phyloP scores from a whole-genome alignment of 164 flowering plant species.

The grape (Vitis vinifera) region DNA sequence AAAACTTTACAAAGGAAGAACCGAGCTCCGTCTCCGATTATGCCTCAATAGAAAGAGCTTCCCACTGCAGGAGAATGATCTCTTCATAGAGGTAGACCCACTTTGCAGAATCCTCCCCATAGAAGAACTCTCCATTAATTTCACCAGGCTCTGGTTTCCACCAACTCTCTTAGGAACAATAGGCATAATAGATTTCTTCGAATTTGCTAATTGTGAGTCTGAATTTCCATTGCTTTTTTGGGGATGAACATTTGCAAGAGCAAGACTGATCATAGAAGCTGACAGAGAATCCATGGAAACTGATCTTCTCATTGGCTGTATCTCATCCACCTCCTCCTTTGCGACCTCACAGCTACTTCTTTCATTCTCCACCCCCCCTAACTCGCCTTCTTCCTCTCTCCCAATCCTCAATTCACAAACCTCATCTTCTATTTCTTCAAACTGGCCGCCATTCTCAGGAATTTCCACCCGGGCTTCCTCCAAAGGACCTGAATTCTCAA shows the following conservation, averaged over 20 bases:
- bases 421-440: slow-evolving; percentile 10
- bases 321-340: not conserved
- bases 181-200: not conserved
- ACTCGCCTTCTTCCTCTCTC: slow-evolving; percentile 14
- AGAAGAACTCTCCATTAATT: slow-evolving; percentile 15
- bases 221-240: slow-evolving; percentile 8
- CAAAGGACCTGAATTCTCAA: not conserved
- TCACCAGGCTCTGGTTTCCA: slow-evolving; percentile 10
- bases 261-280: slow-evolving; percentile 24
- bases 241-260: slow-evolving; percentile 6
- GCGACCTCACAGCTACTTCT: slow-evolving; percentile 1
- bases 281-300: slow-evolving; percentile 40
- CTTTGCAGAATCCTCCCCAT: slow-evolving; percentile 13
- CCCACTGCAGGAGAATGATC: slow-evolving; percentile 42
- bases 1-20: slow-evolving; percentile 12
- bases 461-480: slow-evolving; percentile 16
- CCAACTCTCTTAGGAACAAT: slow-evolving; percentile 4
- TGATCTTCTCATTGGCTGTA: slow-evolving; percentile 36
- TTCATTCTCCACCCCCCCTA: not conserved
- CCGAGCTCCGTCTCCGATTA: not conserved
- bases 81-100: slow-evolving; percentile 25
- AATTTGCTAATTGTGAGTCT: not conserved
- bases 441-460: slow-evolving; percentile 6
- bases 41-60: slow-evolving; percentile 24
- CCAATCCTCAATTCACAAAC: slow-evolving; percentile 10